phyloP scores from a whole-genome alignment of 768 basidiomycete species.

The Vararia minispora region DNA sequence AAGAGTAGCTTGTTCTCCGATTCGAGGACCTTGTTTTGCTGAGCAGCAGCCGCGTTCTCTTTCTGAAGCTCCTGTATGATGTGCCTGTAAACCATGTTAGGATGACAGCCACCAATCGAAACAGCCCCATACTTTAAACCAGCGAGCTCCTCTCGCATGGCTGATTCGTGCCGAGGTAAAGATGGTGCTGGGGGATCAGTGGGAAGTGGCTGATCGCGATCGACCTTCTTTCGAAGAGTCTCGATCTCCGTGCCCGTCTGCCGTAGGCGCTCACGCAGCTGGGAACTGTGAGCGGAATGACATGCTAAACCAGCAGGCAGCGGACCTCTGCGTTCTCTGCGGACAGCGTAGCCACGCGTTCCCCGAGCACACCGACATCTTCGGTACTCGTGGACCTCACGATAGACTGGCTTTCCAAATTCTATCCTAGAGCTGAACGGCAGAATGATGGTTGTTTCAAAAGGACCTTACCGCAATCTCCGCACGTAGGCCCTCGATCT shows the following conservation, averaged over 20 bases:
- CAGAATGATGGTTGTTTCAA: not conserved
- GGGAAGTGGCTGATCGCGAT: constrained; percentile 43
- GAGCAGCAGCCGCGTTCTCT: constrained; percentile 52
- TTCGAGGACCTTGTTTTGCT: constrained; percentile 61
- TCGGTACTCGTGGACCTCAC: no score
- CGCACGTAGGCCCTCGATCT: constrained; percentile 68
- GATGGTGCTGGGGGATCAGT: constrained; percentile 20
- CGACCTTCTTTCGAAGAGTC: constrained; percentile 40
- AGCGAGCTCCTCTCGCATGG: constrained; percentile 54
- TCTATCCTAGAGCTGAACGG: constrained; percentile 37
- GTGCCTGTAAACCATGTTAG: constrained; percentile 34
- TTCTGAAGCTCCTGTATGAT: constrained; percentile 84
- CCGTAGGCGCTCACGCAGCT: constrained; percentile 23
- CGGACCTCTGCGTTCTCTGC: constrained; percentile 17
- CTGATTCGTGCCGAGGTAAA: constrained; percentile 36
- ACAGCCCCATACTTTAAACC: constrained; percentile 59
- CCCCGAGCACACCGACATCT: no score
- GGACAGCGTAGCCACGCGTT: no score
- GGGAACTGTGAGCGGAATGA: constrained; percentile 10
- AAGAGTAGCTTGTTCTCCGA: constrained; percentile 64
- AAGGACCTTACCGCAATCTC: constrained; percentile 58
- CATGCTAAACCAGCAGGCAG: not conserved
- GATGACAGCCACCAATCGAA: not conserved
- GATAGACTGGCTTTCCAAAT: no score
- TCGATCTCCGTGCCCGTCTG: constrained; percentile 44